phyloP scores from a whole-genome alignment of 139 green algal genomes.

The Ettlia oleoabundans region DNA sequence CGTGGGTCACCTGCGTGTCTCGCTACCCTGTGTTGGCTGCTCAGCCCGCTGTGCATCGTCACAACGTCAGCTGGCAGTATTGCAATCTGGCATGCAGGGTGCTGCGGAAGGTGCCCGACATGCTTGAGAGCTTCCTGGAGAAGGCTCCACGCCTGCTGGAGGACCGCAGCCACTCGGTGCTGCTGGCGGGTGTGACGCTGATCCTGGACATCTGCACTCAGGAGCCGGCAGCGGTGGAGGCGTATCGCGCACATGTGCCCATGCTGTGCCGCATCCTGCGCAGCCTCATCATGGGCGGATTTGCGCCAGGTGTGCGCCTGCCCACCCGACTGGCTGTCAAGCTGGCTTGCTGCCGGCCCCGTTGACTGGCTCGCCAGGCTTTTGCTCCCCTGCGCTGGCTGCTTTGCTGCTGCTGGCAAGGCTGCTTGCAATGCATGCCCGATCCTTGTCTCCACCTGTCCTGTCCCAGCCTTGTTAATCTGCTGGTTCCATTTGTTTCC shows the following conservation, averaged over 20 bases:
- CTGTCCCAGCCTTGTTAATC: too few relatives aligned
- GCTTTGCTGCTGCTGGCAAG: too few relatives aligned
- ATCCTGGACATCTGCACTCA: conserved; percentile 78
- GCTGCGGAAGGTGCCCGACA: conserved; percentile 93
- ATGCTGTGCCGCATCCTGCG: conserved; percentile 75
- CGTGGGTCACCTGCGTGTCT: too few relatives aligned
- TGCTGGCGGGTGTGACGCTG: conserved; percentile 85
- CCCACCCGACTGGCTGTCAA: too few relatives aligned
- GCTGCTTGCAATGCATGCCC: too few relatives aligned
- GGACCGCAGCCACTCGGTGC: conserved; percentile 91
- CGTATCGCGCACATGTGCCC: conserved; percentile 59
- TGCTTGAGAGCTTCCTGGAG: conserved; percentile 88
- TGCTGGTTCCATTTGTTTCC: too few relatives aligned
- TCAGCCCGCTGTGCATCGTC: background rate
- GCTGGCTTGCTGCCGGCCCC: too few relatives aligned
- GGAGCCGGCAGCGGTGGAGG: conserved; percentile 33
- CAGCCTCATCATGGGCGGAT: conserved; percentile 70
- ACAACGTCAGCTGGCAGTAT: background rate
- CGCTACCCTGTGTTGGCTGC: background rate
- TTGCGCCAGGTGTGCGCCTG: conserved; percentile 48
- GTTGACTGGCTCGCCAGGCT: too few relatives aligned
- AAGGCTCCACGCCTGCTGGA: conserved; percentile 76
- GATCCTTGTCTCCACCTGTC: too few relatives aligned
- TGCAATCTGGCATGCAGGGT: conserved; percentile 59
- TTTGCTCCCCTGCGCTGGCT: too few relatives aligned